Evolutionary conservation across 2,329 filamentous ascomycete species (phyloP), one percentile per base, ranked within the genome.

Genomic region (Xylogone sp.): DNA sequence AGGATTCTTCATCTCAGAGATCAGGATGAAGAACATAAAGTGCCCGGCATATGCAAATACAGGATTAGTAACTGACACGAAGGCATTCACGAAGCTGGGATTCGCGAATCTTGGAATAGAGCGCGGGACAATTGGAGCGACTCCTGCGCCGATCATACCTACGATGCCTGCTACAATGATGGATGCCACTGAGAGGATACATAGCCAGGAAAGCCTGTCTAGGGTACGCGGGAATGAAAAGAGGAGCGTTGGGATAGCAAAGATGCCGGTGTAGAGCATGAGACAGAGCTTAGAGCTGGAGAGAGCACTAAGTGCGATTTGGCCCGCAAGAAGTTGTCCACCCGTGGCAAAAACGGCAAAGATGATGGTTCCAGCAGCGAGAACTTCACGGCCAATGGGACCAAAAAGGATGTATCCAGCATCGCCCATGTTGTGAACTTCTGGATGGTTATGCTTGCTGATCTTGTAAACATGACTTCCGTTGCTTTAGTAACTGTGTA

Each of bases 31-130:
- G 67, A 83, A 84, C 43, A 78, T 78, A 39, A 80, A 75, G 58
- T 83, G 78, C 18, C 79, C 78, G 66, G 78, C 66, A 64, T 78
- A 85, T 27, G 82, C 79, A 51, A 84, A 75, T 51, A 83, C 71
- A 42, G 84, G 83, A 64, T 83, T 83, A 44, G 70, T 72, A 9
- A 79, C 70, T 1, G 74, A 71, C 1, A 72, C 63, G 59, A 81
- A 79, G 7, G 69, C 76, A 27, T 70, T 65, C 43, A 66, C 68
- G 42, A 79, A 65, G 0, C 69, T 67, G 0, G 62, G 59, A 75
- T 75, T 79, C 2, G 75, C 76, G 3, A 71, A 53, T 13, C 47
- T 12, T 13, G 27, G 42, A 43, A 43, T 29, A 9, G 46, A 46
- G 2, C 49, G 48, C 5, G 31, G 45, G 2, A 29, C 13, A n/a